Percentiles rank a stretch among this genome's conserved stretches.
Conservation (phyloP, 1,284 basidiomycete species). For the Cystobasidiaceae sp. region DNA sequence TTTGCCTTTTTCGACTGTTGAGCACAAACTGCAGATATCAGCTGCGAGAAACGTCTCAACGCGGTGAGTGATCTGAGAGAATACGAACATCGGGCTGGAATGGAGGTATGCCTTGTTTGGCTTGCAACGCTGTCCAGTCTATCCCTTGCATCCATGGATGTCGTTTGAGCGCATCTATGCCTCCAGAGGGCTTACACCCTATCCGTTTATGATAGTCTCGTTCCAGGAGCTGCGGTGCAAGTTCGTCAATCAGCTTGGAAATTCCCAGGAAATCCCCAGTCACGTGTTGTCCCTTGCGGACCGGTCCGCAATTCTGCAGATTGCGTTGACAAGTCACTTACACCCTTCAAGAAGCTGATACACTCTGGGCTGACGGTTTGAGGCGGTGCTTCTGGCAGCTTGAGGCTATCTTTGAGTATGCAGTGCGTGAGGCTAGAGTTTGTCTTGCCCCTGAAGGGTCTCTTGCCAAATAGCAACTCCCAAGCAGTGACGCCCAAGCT, state of each 20-base stretch:
- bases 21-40: too few species aligned
- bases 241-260: too few species aligned
- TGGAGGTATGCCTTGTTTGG: constrained; percentile 72
- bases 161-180: constrained; percentile 56
- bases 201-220: constrained; percentile 74
- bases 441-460: constrained; percentile 86
- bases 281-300: too few species aligned
- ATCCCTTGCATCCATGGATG: constrained; percentile 83
- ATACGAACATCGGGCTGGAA: constrained; percentile 82
- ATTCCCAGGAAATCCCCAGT: too few species aligned
- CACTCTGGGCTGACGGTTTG: constrained; percentile 73
- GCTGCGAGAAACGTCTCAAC: constrained; percentile 8
- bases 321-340: constrained; percentile 45
- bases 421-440: constrained; percentile 83
- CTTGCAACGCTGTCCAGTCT: constrained; percentile 79
- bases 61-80: not conserved
- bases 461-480: constrained; percentile 82
- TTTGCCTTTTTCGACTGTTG: constrained; percentile 91
- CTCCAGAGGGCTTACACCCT: constrained; percentile 62
- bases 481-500: constrained; percentile 87
- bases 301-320: too few species aligned
- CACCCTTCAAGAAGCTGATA: constrained; percentile 65
- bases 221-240: constrained; percentile 63
- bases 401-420: constrained; percentile 57
- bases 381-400: constrained; percentile 38